phyloP scores from a whole-genome alignment of 2,329 filamentous ascomycete species.

The Talaromyces funiculosus region DNA sequence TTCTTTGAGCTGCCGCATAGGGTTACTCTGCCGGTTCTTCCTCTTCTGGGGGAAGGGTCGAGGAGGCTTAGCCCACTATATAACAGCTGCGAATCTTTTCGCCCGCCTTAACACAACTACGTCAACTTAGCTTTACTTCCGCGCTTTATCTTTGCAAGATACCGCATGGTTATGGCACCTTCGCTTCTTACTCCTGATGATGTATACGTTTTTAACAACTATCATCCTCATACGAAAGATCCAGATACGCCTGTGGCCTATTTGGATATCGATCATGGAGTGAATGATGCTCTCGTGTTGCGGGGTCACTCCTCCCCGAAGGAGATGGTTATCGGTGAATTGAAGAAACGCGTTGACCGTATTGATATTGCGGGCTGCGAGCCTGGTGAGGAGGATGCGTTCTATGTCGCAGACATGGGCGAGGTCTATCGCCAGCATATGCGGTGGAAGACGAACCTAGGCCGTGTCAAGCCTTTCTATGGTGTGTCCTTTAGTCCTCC shows the following conservation, averaged over 20 bases:
- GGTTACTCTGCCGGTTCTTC: slow-evolving; percentile 97
- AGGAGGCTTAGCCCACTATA: slow-evolving; percentile 92
- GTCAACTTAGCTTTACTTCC: slow-evolving; percentile 15
- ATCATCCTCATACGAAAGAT: slow-evolving; percentile 27
- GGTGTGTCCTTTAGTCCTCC: slow-evolving; percentile 50
- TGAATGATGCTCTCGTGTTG: slow-evolving; percentile 37
- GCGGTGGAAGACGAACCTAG: slow-evolving; percentile 93
- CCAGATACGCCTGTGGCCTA: slow-evolving; percentile 27
- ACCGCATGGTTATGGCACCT: slow-evolving; percentile 63
- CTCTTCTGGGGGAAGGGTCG: slow-evolving; percentile 99
- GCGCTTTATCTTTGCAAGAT: neutral
- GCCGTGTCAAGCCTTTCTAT: slow-evolving; percentile 92
- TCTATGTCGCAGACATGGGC: slow-evolving; percentile 96
- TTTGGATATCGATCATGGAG: slow-evolving; percentile 40
- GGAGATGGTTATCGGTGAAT: slow-evolving; percentile 76
- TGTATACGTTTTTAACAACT: slow-evolving; percentile 33
- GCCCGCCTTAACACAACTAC: slow-evolving; percentile 75
- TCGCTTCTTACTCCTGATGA: slow-evolving; percentile 55
- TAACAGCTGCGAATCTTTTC: slow-evolving; percentile 86
- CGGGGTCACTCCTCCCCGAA: slow-evolving; percentile 54
- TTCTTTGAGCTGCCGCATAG: slow-evolving; percentile 98
- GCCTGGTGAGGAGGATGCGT: slow-evolving; percentile 91
- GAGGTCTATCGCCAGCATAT: slow-evolving; percentile 98
- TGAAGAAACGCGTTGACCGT: slow-evolving; percentile 75
- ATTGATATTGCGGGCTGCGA: slow-evolving; percentile 86